A percentile compares a stretch with the other conserved stretches of the same genome.
Conservation (phyloP, 768 basidiomycete species). For the Boletellus ananas region DNA sequence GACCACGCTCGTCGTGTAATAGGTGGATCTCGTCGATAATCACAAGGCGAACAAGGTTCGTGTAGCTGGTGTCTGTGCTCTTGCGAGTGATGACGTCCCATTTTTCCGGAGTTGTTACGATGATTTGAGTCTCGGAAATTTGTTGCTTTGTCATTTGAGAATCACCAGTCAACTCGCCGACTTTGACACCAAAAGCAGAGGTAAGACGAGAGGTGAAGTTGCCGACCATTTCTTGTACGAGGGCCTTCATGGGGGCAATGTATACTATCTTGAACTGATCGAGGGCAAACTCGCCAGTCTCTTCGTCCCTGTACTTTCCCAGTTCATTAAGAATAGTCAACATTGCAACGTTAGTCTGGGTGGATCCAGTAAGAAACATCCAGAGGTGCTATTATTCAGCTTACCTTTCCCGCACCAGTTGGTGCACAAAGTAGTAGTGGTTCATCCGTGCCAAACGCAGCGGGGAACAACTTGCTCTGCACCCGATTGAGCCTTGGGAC, state of each 20-base stretch:
- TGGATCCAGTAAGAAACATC: constrained; percentile 11
- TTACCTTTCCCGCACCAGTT: constrained; percentile 96
- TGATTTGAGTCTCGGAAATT: constrained; percentile 95
- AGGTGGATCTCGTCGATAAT: constrained; percentile 99
- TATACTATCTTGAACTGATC: constrained; percentile 96
- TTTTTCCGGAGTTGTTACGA: constrained; percentile 98
- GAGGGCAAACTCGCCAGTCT: constrained; percentile 75
- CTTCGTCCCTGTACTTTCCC: constrained; percentile 79
- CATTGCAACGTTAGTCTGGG: constrained; percentile 96
- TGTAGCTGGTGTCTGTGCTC: constrained; percentile 94
- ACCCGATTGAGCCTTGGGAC: constrained; percentile 81
- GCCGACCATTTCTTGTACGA: constrained; percentile 98
- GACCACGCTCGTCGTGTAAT: constrained; percentile 96
- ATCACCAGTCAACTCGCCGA: constrained; percentile 96
- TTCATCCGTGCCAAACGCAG: constrained; percentile 93
- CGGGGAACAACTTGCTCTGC: constrained; percentile 89
- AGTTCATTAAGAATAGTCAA: constrained; percentile 91
- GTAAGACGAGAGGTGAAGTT: constrained; percentile 79
- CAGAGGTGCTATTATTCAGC: constrained; percentile 13
- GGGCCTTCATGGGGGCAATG: constrained; percentile 98
- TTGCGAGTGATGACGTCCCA: constrained; percentile 99
- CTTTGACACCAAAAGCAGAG: constrained; percentile 65
- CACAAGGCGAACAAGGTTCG: constrained; percentile 91
- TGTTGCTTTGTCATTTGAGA: constrained; percentile 98
- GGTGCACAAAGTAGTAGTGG: constrained; percentile 95